Evolutionary conservation across 805 yeast species (phyloP).

Genomic region (Kazachstania africana): DNA sequence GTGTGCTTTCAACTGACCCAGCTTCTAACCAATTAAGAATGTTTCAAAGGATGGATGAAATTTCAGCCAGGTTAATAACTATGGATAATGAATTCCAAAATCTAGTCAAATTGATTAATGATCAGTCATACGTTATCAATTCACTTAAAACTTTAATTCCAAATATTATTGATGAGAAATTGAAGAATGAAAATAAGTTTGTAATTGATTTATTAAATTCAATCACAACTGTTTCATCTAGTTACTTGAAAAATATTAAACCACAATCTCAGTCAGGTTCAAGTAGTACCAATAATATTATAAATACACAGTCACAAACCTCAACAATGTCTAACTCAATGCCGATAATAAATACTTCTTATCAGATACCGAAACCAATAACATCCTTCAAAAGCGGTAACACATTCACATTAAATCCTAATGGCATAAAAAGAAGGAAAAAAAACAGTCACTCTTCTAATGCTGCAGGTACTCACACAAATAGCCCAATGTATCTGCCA

Average conservation of each 20-base stretch:
- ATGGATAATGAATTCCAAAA: constrained; percentile 24
- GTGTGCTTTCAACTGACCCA: constrained; percentile 1
- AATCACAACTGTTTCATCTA: constrained; percentile 19
- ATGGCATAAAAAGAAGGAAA: constrained; percentile 22
- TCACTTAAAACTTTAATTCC: background rate
- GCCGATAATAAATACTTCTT: background rate
- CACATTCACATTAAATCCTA: constrained; percentile 23
- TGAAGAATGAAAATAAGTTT: constrained; percentile 3
- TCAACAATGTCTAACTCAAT: too few species aligned
- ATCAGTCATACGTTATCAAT: constrained; percentile 5
- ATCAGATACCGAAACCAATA: background rate
- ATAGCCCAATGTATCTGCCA: too few species aligned
- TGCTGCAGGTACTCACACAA: background rate
- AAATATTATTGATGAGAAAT: background rate
- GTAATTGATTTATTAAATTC: constrained; percentile 21
- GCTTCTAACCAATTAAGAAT: constrained; percentile 10
- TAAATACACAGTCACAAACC: background rate
- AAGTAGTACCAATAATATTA: background rate
- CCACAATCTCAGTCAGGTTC: too few species aligned
- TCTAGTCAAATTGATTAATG: constrained; percentile 14
- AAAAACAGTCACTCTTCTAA: constrained; percentile 3
- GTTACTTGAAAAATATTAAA: constrained; percentile 12
- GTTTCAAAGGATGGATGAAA: constrained; percentile 25
- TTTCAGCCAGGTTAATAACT: constrained; percentile 19
- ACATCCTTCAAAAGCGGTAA: background rate